Conservation (phyloP, 2,329 filamentous ascomycete genomes). For the Colletotrichum sp. region DNA sequence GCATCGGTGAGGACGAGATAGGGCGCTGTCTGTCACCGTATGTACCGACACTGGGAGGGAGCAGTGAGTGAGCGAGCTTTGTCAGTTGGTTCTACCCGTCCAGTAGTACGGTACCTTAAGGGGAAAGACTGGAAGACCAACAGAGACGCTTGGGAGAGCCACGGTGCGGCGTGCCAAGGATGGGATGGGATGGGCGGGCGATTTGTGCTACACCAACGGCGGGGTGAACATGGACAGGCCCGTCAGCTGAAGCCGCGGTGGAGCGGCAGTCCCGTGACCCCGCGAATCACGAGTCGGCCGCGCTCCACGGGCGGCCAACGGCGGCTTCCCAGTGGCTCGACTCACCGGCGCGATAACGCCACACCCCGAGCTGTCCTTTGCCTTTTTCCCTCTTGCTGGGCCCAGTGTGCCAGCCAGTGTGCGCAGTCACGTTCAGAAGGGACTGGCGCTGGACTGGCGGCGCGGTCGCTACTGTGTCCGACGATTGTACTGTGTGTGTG, state of each 20-base stretch:
- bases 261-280: neutral
- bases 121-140: neutral
- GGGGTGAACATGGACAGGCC: slow-evolving; percentile 16
- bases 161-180: neutral
- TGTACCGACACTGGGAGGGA: neutral
- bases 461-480: neutral
- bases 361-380: slow-evolving; percentile 12
- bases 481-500: neutral
- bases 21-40: neutral
- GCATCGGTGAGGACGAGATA: neutral
- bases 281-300: slow-evolving; percentile 4
- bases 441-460: slow-evolving; percentile 7
- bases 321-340: neutral
- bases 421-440: slow-evolving; percentile 13
- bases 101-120: neutral
- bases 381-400: neutral
- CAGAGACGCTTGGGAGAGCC: neutral
- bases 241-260: neutral
- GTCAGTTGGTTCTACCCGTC: neutral
- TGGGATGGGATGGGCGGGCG: neutral
- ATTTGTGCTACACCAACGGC: slow-evolving; percentile 18
- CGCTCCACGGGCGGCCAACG: slow-evolving; percentile 4
- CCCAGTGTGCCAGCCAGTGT: neutral
- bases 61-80: neutral
- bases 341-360: slow-evolving; percentile 1